A percentile compares a stretch with the other conserved stretches of the same genome.
Conservation (phyloP, 495 filamentous ascomycete genomes). For the Amniculicola lignicola region DNA sequence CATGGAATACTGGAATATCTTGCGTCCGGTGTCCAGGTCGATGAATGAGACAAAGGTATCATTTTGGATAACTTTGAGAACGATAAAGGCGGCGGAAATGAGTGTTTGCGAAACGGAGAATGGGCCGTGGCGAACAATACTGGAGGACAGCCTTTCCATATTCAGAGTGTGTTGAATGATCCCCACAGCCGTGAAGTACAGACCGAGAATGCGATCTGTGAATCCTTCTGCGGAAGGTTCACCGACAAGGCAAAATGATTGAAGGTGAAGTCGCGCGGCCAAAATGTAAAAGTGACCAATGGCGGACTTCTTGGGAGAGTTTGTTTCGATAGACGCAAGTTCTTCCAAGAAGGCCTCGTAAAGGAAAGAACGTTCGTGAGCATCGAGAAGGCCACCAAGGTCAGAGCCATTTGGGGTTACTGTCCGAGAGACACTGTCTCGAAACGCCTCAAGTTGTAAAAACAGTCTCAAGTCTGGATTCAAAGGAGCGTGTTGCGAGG, state of each 20-base stretch:
- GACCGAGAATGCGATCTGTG: neutral
- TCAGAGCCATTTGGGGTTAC: slow-evolving; percentile 1
- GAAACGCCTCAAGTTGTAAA: slow-evolving; percentile 8
- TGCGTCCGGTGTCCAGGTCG: neutral
- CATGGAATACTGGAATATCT: slow-evolving; percentile 1
- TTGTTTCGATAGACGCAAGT: neutral
- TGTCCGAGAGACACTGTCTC: slow-evolving; percentile 7
- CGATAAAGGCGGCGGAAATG: slow-evolving; percentile 8
- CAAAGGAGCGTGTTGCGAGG: neutral
- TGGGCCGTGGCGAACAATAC: neutral
- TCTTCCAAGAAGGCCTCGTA: slow-evolving; percentile 6
- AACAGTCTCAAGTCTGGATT: neutral
- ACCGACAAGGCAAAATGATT: slow-evolving; percentile 13
- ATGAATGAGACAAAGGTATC: slow-evolving; percentile 12
- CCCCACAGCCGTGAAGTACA: slow-evolving; percentile 4
- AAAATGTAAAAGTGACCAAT: slow-evolving; percentile 7
- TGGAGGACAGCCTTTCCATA: neutral
- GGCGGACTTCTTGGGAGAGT: neutral
- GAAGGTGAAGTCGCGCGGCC: slow-evolving; percentile 6
- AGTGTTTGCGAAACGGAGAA: neutral
- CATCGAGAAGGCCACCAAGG: slow-evolving; percentile 1
- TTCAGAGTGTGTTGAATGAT: slow-evolving; percentile 6
- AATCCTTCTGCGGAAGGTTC: slow-evolving; percentile 8
- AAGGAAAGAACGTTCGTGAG: slow-evolving; percentile 1
- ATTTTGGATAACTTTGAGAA: slow-evolving; percentile 11